Base-by-base conservation (phyloP, 2,329 filamentous ascomycete species). In the Leptographium lundbergii region DNA sequence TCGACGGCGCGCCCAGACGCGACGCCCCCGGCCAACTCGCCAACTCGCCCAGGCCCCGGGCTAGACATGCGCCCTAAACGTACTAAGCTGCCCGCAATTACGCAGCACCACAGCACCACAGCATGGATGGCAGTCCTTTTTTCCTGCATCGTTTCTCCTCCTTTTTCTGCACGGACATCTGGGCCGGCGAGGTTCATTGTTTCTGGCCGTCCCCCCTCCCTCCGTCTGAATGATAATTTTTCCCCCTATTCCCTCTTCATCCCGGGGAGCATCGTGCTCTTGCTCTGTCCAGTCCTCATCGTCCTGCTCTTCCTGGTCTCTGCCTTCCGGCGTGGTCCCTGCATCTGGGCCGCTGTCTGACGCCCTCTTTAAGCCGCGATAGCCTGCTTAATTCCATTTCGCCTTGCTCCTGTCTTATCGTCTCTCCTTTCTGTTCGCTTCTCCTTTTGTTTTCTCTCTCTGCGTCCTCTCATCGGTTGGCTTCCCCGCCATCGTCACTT, bases 121-220 rank as follows among this genome's bases (percentile, higher is more conserved):
- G 27, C 27, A 19, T 13, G 14, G 22, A 36, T 54, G 25, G 29
- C 17, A 36, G 32, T 39, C 24, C 39, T 54, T 54, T 36, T n/a
- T 39, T 6, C 32, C n/a, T 39, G 11, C 13, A 54, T 39, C 36
- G 32, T 9, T n/a, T 39, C 10, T 34, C 27, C 50, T 27, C 27
- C 47, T 24, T 52, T 54, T 54, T 54, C 52, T 39, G 52, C 52
- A 54, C 52, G 52, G 52, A 42, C 52, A 54, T 54, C 52, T 54
- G 52, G n/a, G 14, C 27, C 52, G 7, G 32, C 24, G 52, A 54
- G 52, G 34, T 54, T 54, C 29, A 22, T 25, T 53, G 19, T 29
- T 36, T 34, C 19, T 53, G 27, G 45, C 45, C 45, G 45, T 47
- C 42, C 42, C 17, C 14, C 19, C 22, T 19, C 11, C 13, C 25